Evolutionary conservation across 2,329 filamentous ascomycete species (phyloP).

Genomic region (Diaporthe sp.): DNA sequence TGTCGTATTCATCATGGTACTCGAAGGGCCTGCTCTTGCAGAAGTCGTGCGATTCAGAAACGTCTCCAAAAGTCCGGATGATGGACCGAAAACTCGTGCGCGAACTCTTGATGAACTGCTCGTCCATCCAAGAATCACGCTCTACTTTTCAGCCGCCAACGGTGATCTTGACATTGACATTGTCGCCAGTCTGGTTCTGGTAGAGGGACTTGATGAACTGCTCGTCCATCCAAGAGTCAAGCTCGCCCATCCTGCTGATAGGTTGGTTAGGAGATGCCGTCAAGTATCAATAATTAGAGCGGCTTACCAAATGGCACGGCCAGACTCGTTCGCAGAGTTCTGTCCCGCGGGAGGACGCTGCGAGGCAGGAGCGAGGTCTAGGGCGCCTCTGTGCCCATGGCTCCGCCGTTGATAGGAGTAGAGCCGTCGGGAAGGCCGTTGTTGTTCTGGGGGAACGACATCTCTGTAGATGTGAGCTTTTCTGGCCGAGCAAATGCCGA

Average conservation of each 20-base stretch:
- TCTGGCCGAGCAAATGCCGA: background rate
- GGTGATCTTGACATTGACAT: slow-evolving; percentile 97
- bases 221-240: slow-evolving; percentile 99
- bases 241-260: slow-evolving; percentile 99
- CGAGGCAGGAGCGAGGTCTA: slow-evolving; percentile 29
- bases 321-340: slow-evolving; percentile 36
- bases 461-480: background rate
- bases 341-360: slow-evolving; percentile 24
- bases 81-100: no score
- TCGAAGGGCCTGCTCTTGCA: no score
- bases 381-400: slow-evolving; percentile 29
- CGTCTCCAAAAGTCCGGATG: no score
- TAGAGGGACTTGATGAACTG: slow-evolving; percentile 97
- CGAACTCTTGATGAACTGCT: no score
- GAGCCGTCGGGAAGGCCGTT: slow-evolving; percentile 22
- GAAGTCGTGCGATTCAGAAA: no score
- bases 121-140: no score
- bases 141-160: no score
- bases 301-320: slow-evolving; percentile 40
- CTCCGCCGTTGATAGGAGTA: slow-evolving; percentile 11
- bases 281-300: no score
- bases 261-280: no score
- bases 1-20: no score
- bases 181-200: slow-evolving; percentile 88
- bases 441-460: slow-evolving; percentile 37